These are phyloP conservation scores for Corrigiola litoralis DNA, from an alignment of 179 eudicot genomes.

Conservation along the genomic window DNA sequence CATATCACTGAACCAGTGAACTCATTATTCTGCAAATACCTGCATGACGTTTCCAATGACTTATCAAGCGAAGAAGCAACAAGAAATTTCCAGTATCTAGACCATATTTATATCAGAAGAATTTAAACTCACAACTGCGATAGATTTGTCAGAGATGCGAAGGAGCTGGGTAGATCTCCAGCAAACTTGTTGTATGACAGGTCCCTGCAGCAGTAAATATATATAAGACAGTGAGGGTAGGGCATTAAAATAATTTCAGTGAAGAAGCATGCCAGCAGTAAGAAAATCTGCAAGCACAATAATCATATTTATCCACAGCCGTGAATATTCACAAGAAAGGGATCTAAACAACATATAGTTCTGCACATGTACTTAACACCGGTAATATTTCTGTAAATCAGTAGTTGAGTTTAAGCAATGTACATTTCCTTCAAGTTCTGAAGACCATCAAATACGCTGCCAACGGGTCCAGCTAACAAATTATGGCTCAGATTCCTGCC, in stretches of 20 bases:
- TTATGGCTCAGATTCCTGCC: conserved; percentile 90
- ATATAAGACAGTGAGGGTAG: background rate
- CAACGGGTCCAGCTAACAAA: conserved; percentile 65
- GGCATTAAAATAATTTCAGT: background rate
- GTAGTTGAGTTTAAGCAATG: conserved; percentile 16
- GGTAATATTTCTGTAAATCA: background rate
- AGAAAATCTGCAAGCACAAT: too few species aligned
- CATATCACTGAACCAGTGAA: conserved; percentile 83
- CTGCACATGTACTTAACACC: too few species aligned
- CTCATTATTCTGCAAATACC: conserved; percentile 69
- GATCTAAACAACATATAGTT: too few species aligned
- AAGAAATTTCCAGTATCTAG: background rate
- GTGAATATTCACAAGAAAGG: too few species aligned
- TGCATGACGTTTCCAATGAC: conserved; percentile 23
- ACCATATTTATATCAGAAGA: conserved; percentile 1
- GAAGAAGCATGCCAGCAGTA: too few species aligned
- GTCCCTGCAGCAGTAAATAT: conserved; percentile 55
- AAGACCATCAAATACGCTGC: conserved; percentile 66
- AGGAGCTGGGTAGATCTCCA: conserved; percentile 86
- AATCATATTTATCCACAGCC: background rate
- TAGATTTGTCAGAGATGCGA: conserved; percentile 58
- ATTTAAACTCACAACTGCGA: conserved; percentile 52
- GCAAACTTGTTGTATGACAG: conserved; percentile 69
- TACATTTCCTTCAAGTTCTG: conserved; percentile 71
- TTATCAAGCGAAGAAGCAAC: background rate